These are phyloP conservation scores for Astragalus glycyphyllos DNA, from an alignment of 306 rosid species.

Conservation along the genomic window DNA sequence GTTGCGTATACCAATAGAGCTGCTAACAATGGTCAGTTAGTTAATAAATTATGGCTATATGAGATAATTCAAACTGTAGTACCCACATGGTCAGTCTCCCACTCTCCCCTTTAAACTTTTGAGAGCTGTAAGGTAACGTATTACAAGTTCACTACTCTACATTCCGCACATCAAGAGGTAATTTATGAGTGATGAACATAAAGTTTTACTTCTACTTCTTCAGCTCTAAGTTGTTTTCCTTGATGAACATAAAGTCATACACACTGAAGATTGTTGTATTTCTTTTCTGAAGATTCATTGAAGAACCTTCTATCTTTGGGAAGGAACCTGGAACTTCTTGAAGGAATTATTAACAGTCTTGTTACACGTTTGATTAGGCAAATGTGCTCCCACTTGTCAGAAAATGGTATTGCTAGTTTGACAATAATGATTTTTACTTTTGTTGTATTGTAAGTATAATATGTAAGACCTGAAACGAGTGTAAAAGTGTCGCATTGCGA, in stretches of 20 bases:
- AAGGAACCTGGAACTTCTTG: conserved; percentile 65
- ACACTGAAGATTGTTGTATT: conserved; percentile 31
- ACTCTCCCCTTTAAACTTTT: too few relatives aligned
- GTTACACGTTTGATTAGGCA: conserved; percentile 67
- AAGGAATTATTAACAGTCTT: conserved; percentile 71
- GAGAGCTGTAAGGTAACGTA: too few relatives aligned
- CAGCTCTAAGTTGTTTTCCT: conserved; percentile 16
- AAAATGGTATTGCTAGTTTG: conserved; percentile 62
- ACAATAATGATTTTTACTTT: conserved; percentile 21
- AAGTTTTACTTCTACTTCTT: conserved; percentile 9
- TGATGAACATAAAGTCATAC: conserved; percentile 6
- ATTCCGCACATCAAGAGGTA: conserved; percentile 25
- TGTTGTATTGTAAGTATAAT: background rate
- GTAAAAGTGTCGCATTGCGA: conserved; percentile 3
- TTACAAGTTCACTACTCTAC: conserved; percentile 7
- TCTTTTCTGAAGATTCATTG: conserved; percentile 66
- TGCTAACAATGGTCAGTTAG: background rate
- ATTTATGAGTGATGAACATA: conserved; percentile 12
- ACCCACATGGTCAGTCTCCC: too few relatives aligned
- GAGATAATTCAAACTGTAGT: background rate
- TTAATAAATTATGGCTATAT: background rate
- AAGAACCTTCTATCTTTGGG: conserved; percentile 60
- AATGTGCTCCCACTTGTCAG: conserved; percentile 62
- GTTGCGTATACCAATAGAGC: background rate
- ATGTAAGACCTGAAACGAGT: background rate